phyloP scores from a whole-genome alignment of 208 protist species.

The Trichomonas tenax region DNA sequence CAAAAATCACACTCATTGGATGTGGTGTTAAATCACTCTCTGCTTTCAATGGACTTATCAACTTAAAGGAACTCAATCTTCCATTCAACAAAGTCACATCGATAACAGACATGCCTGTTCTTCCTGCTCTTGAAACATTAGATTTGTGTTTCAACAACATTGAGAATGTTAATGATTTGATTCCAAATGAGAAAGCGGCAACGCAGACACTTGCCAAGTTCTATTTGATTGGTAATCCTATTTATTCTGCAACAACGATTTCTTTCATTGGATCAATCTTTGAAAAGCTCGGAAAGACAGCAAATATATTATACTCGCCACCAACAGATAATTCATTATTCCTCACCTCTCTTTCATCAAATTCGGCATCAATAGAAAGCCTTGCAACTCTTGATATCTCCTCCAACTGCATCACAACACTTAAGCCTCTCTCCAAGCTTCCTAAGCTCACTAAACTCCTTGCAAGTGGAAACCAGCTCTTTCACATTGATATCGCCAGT shows the following conservation, averaged over 20 bases:
- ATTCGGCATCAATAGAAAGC: not conserved
- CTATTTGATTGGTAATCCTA: not conserved
- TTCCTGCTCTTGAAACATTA: not conserved
- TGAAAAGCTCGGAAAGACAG: not conserved
- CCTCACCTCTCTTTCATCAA: not conserved
- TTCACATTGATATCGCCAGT: not conserved
- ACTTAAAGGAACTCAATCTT: not conserved
- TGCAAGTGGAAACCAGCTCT: not conserved
- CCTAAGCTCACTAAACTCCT: not conserved
- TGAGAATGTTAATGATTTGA: not conserved
- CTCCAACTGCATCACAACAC: not conserved
- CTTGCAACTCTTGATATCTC: not conserved
- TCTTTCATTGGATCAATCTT: not conserved
- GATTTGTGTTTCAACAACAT: not conserved
- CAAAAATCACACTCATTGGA: not conserved
- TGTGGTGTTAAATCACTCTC: not conserved
- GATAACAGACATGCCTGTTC: not conserved
- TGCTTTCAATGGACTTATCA: not conserved
- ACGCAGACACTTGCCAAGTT: not conserved
- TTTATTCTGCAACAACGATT: not conserved
- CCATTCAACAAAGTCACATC: not conserved
- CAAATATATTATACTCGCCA: not conserved
- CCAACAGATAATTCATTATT: not conserved
- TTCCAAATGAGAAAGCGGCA: not conserved
- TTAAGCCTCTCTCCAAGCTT: not conserved